Conservation (phyloP, 768 basidiomycete genomes). For the Russula virescens region DNA sequence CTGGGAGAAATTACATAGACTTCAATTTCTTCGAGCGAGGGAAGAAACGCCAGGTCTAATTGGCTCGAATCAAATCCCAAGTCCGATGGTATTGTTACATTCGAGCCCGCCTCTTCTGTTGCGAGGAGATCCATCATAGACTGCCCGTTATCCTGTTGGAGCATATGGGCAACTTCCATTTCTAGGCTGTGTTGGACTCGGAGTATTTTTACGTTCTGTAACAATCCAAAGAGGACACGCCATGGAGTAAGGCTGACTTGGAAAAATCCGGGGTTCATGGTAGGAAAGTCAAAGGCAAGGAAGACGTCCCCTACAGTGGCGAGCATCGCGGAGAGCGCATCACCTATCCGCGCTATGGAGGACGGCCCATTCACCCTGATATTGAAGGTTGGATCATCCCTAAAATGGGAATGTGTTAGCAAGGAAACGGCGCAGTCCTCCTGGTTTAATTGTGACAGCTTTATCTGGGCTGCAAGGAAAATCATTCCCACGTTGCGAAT, state of each 20-base stretch:
- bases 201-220: not conserved
- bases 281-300: not conserved
- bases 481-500: not conserved
- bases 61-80: not conserved
- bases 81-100: not conserved
- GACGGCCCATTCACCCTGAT: not conserved
- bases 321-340: not conserved
- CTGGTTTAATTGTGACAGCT: fast-evolving
- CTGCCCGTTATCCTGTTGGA: not conserved
- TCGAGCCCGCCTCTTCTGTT: not conserved
- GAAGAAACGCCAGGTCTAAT: not conserved
- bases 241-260: not conserved
- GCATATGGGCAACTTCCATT: not conserved
- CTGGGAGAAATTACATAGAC: not conserved
- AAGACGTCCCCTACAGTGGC: not conserved
- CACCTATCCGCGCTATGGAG: not conserved
- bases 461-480: not conserved
- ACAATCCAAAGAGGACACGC: not conserved
- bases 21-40: not conserved
- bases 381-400: not conserved
- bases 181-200: not conserved
- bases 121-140: not conserved
- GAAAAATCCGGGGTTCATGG: too few species aligned
- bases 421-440: not conserved
- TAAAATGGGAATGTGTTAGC: not conserved